These are phyloP conservation scores for Pilasporangium apinafurcum DNA, from an alignment of 352 stramenopile species.

Conservation along the genomic window DNA sequence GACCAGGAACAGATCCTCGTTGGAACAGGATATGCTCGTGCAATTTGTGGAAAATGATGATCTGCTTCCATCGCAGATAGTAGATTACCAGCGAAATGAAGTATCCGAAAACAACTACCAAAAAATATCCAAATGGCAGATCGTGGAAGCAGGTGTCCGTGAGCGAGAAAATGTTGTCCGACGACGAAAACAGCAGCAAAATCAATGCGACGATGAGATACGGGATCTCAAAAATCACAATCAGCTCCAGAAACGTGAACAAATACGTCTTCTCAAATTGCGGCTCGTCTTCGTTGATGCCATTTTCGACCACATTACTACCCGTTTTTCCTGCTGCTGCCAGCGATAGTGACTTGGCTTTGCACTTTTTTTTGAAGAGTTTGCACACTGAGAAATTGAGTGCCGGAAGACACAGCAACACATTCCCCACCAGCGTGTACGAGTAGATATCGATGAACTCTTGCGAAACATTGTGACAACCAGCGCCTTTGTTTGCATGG, in stretches of 20 bases:
- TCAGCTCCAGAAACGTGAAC: constrained; percentile 66
- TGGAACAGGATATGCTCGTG: constrained; percentile 78
- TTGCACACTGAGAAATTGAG: constrained; percentile 53
- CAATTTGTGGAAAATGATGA: constrained; percentile 72
- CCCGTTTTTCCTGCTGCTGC: constrained; percentile 21
- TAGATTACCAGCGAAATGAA: constrained; percentile 50
- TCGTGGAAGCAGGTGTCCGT: constrained; percentile 25
- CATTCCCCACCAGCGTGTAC: constrained; percentile 52
- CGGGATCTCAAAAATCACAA: constrained; percentile 73
- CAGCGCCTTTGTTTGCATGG: constrained; percentile 9
- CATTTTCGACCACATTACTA: constrained; percentile 8
- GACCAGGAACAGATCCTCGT: constrained; percentile 43
- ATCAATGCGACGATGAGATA: constrained; percentile 56
- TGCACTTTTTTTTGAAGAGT: constrained; percentile 30
- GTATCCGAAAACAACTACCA: constrained; percentile 41
- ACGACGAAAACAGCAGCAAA: constrained; percentile 27
- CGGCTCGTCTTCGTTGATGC: constrained; percentile 34
- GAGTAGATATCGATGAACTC: constrained; percentile 62
- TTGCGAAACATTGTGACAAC: constrained; percentile 46
- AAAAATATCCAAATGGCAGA: constrained; percentile 12
- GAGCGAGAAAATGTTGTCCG: constrained; percentile 28
- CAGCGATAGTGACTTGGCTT: constrained; percentile 12
- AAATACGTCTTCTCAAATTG: constrained; percentile 65
- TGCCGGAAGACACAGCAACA: constrained; percentile 62
- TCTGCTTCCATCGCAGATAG: constrained; percentile 66